A percentile compares a stretch with the other conserved stretches of the same genome.
These are phyloP conservation scores for Zangia roseola DNA, from an alignment of 768 basidiomycete genomes.

Conservation along the genomic window DNA sequence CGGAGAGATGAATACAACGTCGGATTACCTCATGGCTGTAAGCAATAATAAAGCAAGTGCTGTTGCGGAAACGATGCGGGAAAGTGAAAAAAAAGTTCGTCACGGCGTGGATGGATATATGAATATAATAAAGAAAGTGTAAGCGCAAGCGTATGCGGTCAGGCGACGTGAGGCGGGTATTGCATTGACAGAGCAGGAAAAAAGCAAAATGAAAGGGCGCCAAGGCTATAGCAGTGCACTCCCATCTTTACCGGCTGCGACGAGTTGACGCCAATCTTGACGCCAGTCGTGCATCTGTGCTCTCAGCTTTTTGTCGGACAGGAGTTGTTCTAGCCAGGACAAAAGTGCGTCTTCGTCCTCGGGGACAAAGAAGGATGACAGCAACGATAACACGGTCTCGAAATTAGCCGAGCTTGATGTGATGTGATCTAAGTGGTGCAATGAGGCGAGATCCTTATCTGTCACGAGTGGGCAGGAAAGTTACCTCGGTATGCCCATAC, in stretches of 20 bases:
- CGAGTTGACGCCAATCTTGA: conserved; percentile 72
- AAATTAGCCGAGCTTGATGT: conserved; percentile 77
- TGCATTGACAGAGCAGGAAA: neutral
- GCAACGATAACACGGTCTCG: conserved; percentile 85
- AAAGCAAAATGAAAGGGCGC: neutral
- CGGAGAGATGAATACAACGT: conserved; percentile 20
- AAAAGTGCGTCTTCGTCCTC: conserved; percentile 85
- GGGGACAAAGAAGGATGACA: conserved; percentile 94
- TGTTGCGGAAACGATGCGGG: conserved; percentile 17
- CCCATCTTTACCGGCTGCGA: conserved; percentile 60
- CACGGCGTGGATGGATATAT: conserved; percentile 21
- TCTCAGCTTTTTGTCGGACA: conserved; percentile 65
- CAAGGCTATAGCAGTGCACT: conserved; percentile 52
- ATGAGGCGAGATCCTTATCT: conserved; percentile 2
- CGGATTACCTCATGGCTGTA: conserved; percentile 23
- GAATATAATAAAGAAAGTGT: conserved; percentile 21
- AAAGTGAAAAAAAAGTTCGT: conserved; percentile 7
- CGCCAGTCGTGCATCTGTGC: conserved; percentile 75
- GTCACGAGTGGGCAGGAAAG: conserved; percentile 20
- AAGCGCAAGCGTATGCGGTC: conserved; percentile 1
- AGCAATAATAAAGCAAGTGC: conserved; percentile 20
- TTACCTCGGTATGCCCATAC: conserved; percentile 88
- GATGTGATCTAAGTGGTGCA: conserved; percentile 64
- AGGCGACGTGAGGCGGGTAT: conserved; percentile 5
- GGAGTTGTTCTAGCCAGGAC: conserved; percentile 69